Base-by-base conservation (phyloP, 352 stramenopile species). In the Globisporangium barbulae region DNA sequence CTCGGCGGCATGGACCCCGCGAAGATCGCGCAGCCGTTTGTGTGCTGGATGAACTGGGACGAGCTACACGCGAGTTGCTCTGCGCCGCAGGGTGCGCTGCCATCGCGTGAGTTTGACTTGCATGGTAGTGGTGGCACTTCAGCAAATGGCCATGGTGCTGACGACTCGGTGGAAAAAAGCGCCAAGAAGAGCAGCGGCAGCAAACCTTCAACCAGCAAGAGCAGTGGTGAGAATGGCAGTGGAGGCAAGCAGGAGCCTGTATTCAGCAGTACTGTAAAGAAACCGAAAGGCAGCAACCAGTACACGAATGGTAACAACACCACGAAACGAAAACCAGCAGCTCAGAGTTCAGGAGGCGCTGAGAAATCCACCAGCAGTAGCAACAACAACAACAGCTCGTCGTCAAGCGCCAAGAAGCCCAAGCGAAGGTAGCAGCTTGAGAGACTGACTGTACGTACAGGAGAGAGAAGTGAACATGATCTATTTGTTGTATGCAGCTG, bases 41-140 rank as follows among this genome's bases (percentile, higher is more conserved):
- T 83, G 44, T 93, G 84, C 67, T 93, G 84, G 84, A 93, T 93
- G 84, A 91, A 93, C 56, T 91, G 80, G 78, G 84, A 93, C 58
- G 84, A 93, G 47, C 71, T 93, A 1, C 75, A 88, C 54, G 82
- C 84, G 55, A 91, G 82, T 53, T 93, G 84, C 65, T 90, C 80
- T n/a, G 84, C 82, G 28, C 83, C 83, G 0, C 76, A 93, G 59
- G 76, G 83, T 0, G 61, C 53, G 8, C 62, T 84, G 30, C 44
- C 63, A 0, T 68, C 65, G 0, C 65, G 72, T 19, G 37, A 78
- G 41, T 65, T 55, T 44, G 69, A 72, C 2, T 30, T 21, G 3
- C 7, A 33, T 5, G 30, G 22, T 13, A 60, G 44, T 22, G 45
- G 30, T 1, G 53, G 55, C 12, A 53, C 33, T 0, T 35, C 30